Evolutionary conservation across 2,329 filamentous ascomycete genomes (phyloP).

Genomic region (Colletotrichum destructivum): DNA sequence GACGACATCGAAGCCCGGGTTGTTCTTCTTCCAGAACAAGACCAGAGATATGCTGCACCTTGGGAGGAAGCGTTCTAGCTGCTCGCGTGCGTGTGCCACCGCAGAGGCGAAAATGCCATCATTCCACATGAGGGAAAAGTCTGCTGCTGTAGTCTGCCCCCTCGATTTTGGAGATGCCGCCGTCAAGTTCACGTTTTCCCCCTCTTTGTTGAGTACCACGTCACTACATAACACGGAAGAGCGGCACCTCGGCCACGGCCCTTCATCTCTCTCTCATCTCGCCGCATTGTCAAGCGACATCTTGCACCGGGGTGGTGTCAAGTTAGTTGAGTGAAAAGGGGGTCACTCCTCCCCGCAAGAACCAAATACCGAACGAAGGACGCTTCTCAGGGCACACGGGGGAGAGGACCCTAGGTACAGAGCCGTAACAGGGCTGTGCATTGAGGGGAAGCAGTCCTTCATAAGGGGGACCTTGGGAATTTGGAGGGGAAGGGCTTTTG

Average conservation of each 20-base stretch:
- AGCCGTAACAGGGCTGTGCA: conserved; percentile 26
- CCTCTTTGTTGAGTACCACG: not conserved
- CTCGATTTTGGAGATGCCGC: not conserved
- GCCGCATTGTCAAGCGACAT: conserved; percentile 5
- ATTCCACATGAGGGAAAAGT: not conserved
- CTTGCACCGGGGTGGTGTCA: conserved; percentile 19
- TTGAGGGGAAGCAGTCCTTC: conserved; percentile 11
- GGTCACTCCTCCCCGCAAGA: not conserved
- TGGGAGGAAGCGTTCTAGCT: not conserved
- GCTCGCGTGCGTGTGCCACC: not conserved
- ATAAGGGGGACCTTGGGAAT: conserved; percentile 1
- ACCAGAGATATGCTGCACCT: conserved; percentile 12
- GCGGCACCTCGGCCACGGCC: not conserved
- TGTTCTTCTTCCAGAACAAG: not conserved
- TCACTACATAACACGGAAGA: not conserved
- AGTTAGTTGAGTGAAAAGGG: conserved; percentile 4
- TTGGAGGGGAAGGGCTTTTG: conserved; percentile 2
- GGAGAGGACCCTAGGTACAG: not conserved
- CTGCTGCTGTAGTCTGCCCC: not conserved
- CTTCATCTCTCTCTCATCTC: conserved; percentile 2
- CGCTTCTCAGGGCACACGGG: not conserved
- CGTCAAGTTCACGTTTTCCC: not conserved
- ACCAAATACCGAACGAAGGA: conserved; percentile 3
- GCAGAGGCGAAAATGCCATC: conserved; percentile 5
- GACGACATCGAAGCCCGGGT: not conserved